Percentiles rank a stretch among this genome's conserved stretches.
Evolutionary conservation across 2,329 filamentous ascomycete species (phyloP).

Genomic region (Ramularia collo-cygni): DNA sequence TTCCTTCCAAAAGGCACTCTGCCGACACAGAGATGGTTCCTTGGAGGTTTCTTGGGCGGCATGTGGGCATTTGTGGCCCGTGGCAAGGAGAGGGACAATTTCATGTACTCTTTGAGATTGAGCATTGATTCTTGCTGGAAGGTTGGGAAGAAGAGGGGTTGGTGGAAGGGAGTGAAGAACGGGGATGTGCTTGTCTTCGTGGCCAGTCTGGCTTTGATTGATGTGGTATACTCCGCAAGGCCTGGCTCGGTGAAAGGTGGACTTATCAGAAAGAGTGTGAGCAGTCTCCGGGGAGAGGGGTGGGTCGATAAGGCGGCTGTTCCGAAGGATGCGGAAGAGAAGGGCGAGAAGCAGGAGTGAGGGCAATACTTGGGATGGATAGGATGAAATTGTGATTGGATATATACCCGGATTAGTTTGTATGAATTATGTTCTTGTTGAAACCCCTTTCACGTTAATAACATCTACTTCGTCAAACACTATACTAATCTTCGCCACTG

Average conservation of each 20-base stretch:
- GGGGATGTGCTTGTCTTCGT: conserved; percentile 84
- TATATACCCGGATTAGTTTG: too few species aligned
- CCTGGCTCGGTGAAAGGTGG: conserved; percentile 61
- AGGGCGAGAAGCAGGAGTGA: conserved; percentile 17
- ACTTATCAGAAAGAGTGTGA: conserved; percentile 63
- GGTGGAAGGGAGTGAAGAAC: conserved; percentile 76
- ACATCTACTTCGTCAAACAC: too few species aligned
- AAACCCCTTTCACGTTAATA: too few species aligned
- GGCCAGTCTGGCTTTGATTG: conserved; percentile 67
- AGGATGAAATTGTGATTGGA: too few species aligned
- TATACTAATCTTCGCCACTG: too few species aligned
- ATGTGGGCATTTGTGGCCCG: conserved; percentile 76
- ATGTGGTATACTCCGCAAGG: conserved; percentile 67
- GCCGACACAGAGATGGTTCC: conserved; percentile 79
- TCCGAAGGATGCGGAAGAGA: conserved; percentile 15
- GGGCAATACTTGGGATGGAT: not conserved
- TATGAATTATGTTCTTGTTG: too few species aligned
- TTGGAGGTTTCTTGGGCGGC: conserved; percentile 79
- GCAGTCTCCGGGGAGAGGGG: conserved; percentile 68
- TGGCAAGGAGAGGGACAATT: conserved; percentile 57
- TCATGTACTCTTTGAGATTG: conserved; percentile 71
- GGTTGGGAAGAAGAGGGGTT: conserved; percentile 81
- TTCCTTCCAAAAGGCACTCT: conserved; percentile 68
- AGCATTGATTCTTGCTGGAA: conserved; percentile 84
- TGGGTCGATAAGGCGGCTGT: conserved; percentile 57